A percentile compares a stretch with the other conserved stretches of the same genome.
Conservation (phyloP, 2,329 filamentous ascomycete species). For the Xylaria sp. region DNA sequence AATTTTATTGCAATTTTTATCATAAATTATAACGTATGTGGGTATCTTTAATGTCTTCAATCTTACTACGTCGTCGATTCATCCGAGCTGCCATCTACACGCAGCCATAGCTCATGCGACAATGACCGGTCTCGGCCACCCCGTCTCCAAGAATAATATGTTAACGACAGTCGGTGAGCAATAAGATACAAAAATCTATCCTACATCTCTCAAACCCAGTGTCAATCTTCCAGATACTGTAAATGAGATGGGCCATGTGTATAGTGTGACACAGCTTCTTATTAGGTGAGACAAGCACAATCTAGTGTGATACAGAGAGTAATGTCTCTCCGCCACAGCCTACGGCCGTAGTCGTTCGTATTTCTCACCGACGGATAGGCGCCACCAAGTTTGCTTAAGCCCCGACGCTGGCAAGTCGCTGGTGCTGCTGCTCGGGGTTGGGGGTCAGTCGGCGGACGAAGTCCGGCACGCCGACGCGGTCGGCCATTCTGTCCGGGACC, state of each 20-base stretch:
- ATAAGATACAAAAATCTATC: slow-evolving; percentile 25
- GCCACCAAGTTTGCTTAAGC: slow-evolving; percentile 38
- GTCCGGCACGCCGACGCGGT: slow-evolving; percentile 63
- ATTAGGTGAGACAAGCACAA: slow-evolving; percentile 10
- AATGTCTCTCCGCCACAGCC: background rate
- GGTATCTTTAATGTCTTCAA: slow-evolving; percentile 34
- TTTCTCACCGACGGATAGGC: background rate
- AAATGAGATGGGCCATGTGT: background rate
- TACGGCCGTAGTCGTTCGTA: background rate
- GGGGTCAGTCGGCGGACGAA: slow-evolving; percentile 52
- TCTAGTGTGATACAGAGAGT: slow-evolving; percentile 7
- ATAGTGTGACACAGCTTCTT: background rate
- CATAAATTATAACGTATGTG: slow-evolving; percentile 28
- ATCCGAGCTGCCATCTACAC: slow-evolving; percentile 12
- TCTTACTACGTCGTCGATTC: slow-evolving; percentile 12
- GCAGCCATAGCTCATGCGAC: slow-evolving; percentile 12
- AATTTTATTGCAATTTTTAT: background rate
- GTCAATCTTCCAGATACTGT: slow-evolving; percentile 15
- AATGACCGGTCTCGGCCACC: slow-evolving; percentile 5
- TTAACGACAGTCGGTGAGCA: slow-evolving; percentile 24
- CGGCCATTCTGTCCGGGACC: slow-evolving; percentile 71
- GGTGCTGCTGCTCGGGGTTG: slow-evolving; percentile 48
- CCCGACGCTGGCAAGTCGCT: slow-evolving; percentile 48
- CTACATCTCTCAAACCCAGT: slow-evolving; percentile 14
- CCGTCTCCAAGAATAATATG: slow-evolving; percentile 6